Evolutionary conservation across 169 alveolate species (phyloP).

Genomic region (Plasmodium vinckei): DNA sequence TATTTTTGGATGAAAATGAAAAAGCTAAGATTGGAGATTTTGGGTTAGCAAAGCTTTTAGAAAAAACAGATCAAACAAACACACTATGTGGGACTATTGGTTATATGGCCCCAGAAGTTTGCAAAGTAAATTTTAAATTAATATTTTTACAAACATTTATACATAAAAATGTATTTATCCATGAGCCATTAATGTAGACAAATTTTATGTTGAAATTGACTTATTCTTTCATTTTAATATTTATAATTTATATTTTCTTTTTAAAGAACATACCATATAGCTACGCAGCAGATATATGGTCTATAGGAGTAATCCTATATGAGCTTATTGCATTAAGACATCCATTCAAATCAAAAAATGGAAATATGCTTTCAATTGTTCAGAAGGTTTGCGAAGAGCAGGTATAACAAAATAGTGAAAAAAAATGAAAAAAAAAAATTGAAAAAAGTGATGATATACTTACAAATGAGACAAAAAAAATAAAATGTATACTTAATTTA

Average conservation of each 20-base stretch:
- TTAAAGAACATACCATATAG: slow-evolving; percentile 61
- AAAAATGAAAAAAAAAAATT: too few species aligned
- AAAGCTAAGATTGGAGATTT: slow-evolving; percentile 76
- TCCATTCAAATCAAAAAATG: slow-evolving; percentile 72
- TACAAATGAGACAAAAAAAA: not conserved
- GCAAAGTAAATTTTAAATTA: slow-evolving; percentile 31
- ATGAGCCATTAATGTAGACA: not conserved
- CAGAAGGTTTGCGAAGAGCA: slow-evolving; percentile 76
- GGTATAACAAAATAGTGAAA: slow-evolving; percentile 6
- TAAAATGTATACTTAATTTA: not conserved
- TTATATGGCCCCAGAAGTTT: slow-evolving; percentile 77
- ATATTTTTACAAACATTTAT: not conserved
- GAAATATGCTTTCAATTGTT: slow-evolving; percentile 53
- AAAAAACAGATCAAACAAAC: slow-evolving; percentile 61
- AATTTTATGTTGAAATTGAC: not conserved
- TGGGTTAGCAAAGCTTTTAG: slow-evolving; percentile 71
- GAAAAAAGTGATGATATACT: not conserved
- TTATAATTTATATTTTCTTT: not conserved
- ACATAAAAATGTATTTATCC: not conserved
- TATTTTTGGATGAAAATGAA: slow-evolving; percentile 76
- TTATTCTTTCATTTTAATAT: not conserved
- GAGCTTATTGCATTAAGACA: slow-evolving; percentile 70
- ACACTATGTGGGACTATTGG: slow-evolving; percentile 78
- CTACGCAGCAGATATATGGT: slow-evolving; percentile 77
- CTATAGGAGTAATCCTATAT: slow-evolving; percentile 72